Base-by-base conservation (phyloP, 2,329 filamentous ascomycete species). In the Trichoderma arundinaceum region DNA sequence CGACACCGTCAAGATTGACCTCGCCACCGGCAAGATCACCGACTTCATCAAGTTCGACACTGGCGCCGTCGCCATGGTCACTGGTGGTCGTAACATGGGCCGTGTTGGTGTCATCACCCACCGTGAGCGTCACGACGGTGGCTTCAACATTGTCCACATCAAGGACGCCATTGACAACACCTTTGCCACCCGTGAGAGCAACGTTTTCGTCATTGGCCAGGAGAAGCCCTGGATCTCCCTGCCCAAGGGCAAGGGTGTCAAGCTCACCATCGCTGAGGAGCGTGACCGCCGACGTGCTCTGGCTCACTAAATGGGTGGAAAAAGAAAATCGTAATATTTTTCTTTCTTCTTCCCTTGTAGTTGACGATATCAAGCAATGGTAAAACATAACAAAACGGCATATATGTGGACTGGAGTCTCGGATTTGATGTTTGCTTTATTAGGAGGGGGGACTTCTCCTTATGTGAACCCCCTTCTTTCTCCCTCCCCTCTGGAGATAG, bases 91-190 rank as follows among this genome's bases (percentile, higher is more conserved):
- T 81, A 99, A 99, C 92, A 99, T 98, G 94, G 95, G 95, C 82
- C 95, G 95, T 94, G 94, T 99, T 79, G 95, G 95, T 91, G 94
- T 98, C 82, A 96, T 99, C 87, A 98, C 95, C 78, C 94, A 99
- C 90, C 94, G 95, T 88, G 95, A 99, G 89, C 92, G 95, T 78
- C 95, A 99, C 89, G 95, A 99, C 77, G 95, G 95, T 88, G 95
- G 95, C 83, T 99, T 99, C 92, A 96, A 96, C 89, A 96, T 99
- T 79, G 94, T 99, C 82, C 94, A 97, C 88, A 91, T 99, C 85
- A 99, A 99, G 92, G 95, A 99, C 80, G 94, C 94, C 79, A 94
- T 99, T 84, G 95, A 98, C 90, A 99, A 99, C 91, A 92, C 92
- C 80, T 99, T 99, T 85, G 94, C 95, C 78, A 99, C 95, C 80